Evolutionary conservation across 768 basidiomycete species (phyloP).

Genomic region (Auriscalpium vulgare): DNA sequence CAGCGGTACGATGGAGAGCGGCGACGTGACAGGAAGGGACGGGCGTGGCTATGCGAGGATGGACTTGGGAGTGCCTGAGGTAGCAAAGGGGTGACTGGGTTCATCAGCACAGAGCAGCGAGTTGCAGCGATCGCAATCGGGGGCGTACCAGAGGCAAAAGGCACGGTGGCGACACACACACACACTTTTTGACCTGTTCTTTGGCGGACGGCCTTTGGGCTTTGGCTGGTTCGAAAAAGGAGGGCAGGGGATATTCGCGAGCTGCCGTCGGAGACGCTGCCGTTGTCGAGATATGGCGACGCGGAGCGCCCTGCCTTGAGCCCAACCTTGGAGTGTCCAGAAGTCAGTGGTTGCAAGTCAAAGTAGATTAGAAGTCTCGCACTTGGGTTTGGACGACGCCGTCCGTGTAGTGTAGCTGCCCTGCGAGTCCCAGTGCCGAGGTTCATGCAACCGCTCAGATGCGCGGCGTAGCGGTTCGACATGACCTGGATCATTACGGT

Average conservation of each 20-base stretch:
- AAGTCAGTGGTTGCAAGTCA: too few relatives aligned
- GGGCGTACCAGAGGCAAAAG: too few relatives aligned
- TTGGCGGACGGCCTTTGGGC: slow-evolving; percentile 43
- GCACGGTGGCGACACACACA: slow-evolving; percentile 15
- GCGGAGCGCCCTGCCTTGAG: slow-evolving; percentile 54
- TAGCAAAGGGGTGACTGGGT: too few relatives aligned
- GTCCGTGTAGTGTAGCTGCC: slow-evolving; percentile 47
- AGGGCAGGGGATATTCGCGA: slow-evolving; percentile 14
- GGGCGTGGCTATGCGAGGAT: too few relatives aligned
- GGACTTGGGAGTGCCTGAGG: too few relatives aligned
- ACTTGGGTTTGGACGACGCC: slow-evolving; percentile 61
- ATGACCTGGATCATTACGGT: slow-evolving; percentile 44
- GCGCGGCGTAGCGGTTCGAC: slow-evolving; percentile 78
- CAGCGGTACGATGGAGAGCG: too few relatives aligned
- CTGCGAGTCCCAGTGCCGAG: slow-evolving; percentile 56
- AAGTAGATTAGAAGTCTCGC: slow-evolving; percentile 15
- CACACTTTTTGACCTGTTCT: slow-evolving; percentile 56
- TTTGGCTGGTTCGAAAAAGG: slow-evolving; percentile 28
- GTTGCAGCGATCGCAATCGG: too few relatives aligned
- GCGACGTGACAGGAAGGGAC: too few relatives aligned
- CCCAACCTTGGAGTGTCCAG: slow-evolving; percentile 32
- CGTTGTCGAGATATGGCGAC: slow-evolving; percentile 56
- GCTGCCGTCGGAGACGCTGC: slow-evolving; percentile 59
- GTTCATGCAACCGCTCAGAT: slow-evolving; percentile 75
- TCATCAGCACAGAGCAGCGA: not conserved